Evolutionary conservation across 1,284 basidiomycete species (phyloP).

Genomic region (Abortiporus biennis): DNA sequence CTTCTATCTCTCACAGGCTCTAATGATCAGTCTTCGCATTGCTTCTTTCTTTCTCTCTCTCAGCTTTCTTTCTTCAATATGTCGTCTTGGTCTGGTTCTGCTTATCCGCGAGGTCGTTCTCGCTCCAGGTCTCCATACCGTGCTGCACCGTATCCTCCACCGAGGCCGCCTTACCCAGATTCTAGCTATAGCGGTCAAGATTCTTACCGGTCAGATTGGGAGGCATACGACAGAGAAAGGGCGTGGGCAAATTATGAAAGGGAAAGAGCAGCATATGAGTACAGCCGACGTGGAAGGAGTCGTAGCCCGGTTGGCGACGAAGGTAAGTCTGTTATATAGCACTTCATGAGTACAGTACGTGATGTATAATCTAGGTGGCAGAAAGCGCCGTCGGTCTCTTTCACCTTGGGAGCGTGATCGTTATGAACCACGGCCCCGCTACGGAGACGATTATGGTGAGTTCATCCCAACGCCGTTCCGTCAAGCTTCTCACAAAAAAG

Average conservation of each 20-base stretch:
- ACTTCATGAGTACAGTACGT: slow-evolving; percentile 6
- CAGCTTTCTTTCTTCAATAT: slow-evolving; percentile 50
- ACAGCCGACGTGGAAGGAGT: slow-evolving; percentile 61
- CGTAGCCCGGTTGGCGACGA: slow-evolving; percentile 68
- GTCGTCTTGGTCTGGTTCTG: slow-evolving; percentile 57
- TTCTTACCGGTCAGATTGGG: slow-evolving; percentile 59
- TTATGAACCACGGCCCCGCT: slow-evolving; percentile 75
- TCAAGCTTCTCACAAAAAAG: slow-evolving; percentile 9
- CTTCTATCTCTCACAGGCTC: slow-evolving; percentile 53
- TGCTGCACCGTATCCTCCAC: slow-evolving; percentile 34
- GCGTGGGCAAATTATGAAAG: slow-evolving; percentile 59
- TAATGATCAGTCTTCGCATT: slow-evolving; percentile 52
- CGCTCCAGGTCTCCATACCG: slow-evolving; percentile 72
- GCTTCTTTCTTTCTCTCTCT: slow-evolving; percentile 56
- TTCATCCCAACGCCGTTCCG: slow-evolving; percentile 5
- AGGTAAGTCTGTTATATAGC: slow-evolving; percentile 35
- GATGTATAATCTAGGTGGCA: slow-evolving; percentile 35
- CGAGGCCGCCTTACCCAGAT: slow-evolving; percentile 54
- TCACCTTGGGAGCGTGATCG: slow-evolving; percentile 83
- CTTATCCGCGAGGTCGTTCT: slow-evolving; percentile 65
- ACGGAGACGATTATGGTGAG: slow-evolving; percentile 75
- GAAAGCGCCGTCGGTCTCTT: slow-evolving; percentile 78
- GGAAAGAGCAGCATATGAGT: slow-evolving; percentile 56
- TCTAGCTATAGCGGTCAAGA: slow-evolving; percentile 41
- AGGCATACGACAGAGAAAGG: slow-evolving; percentile 57